A percentile compares a stretch with the other conserved stretches of the same genome.
Evolutionary conservation across 2,329 filamentous ascomycete genomes (phyloP).

Genomic region (Geosmithia putterillii): DNA sequence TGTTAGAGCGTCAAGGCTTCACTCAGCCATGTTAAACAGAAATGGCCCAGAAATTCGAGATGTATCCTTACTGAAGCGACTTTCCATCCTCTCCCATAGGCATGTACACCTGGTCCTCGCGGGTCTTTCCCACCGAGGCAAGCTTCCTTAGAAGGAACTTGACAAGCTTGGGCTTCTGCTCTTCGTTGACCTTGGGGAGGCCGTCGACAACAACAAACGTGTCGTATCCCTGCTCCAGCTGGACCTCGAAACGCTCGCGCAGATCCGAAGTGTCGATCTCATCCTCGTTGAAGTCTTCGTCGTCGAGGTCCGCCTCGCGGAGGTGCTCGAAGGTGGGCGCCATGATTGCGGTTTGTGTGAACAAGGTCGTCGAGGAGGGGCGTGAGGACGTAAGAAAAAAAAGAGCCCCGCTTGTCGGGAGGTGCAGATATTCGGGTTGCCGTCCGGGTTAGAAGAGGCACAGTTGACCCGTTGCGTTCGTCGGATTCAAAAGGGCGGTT

Average conservation of each 20-base stretch:
- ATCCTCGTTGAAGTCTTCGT: conserved; percentile 79
- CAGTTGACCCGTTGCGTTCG: neutral
- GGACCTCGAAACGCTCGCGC: conserved; percentile 87
- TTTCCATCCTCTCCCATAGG: conserved; percentile 78
- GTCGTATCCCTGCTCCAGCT: conserved; percentile 90
- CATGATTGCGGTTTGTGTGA: conserved; percentile 49
- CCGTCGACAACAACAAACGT: conserved; percentile 95
- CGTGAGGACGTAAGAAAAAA: conserved; percentile 10
- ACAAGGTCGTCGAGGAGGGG: conserved; percentile 16
- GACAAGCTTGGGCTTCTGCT: conserved; percentile 84
- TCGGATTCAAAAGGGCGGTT: neutral
- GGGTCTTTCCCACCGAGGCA: conserved; percentile 70
- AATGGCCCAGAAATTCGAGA: neutral
- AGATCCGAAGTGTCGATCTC: conserved; percentile 95
- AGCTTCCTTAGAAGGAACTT: conserved; percentile 95
- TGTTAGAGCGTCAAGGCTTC: conserved; percentile 1
- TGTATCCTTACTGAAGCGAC: conserved; percentile 61
- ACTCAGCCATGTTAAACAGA: too few species aligned
- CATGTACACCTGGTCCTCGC: conserved; percentile 87
- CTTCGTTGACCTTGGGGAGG: conserved; percentile 77
- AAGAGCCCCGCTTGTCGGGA: conserved; percentile 27
- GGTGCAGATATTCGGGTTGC: neutral
- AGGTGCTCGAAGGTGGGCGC: conserved; percentile 82
- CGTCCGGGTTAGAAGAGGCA: neutral
- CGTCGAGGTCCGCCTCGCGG: conserved; percentile 77